Base-by-base conservation (phyloP, 805 yeast genomes). In the Hemisphaericaspora nanyangensis region DNA sequence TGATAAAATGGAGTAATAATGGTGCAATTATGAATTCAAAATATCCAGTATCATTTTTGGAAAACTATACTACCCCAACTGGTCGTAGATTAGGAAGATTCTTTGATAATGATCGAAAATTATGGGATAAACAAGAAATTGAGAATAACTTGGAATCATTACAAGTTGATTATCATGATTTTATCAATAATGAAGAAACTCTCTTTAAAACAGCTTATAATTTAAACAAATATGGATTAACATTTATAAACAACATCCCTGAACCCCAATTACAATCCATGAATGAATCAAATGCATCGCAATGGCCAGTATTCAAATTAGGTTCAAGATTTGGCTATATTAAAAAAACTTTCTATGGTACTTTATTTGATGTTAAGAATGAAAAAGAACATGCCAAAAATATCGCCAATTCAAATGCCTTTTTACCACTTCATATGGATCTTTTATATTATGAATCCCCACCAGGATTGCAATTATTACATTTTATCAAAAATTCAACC, bases 381-480 rank as follows among this genome's bases (percentile, higher is more conserved):
- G 65, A 63, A 26, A 52, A 55, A 24, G 52, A 56, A 20, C 49
- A 59, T 7, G 83, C 89, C 10, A 76, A 72, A 39, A 82, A 85
- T 48, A 80, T 85, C 36, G 90, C 90, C 4, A 77, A 82, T 51
- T 80, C 93, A 4, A 68, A 72, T 35, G 70, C 68, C 7, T 75
- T 75, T 48, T 67, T 85, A 29, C 89, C 89, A 2, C 65, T 85
- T 35, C 95, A 85, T 50, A 85, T 82, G 83, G 93, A 85, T 52
- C 66, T 85, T 18, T 68, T 80, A 33, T 85, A 84, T 60, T 79
- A 83, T 52, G 90, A 85, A 55, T 78, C 88, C 8, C 90, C 90
- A 3, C 95, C 95, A 1, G 91, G 91, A 0, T 61, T 85, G 31
- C 90, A 85, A 56, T 55, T 82, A 29, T 65, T 85, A 31, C 93